These are phyloP conservation scores for Aspergillus sp. DNA, from an alignment of 2,329 filamentous ascomycete species.

Conservation along the genomic window DNA sequence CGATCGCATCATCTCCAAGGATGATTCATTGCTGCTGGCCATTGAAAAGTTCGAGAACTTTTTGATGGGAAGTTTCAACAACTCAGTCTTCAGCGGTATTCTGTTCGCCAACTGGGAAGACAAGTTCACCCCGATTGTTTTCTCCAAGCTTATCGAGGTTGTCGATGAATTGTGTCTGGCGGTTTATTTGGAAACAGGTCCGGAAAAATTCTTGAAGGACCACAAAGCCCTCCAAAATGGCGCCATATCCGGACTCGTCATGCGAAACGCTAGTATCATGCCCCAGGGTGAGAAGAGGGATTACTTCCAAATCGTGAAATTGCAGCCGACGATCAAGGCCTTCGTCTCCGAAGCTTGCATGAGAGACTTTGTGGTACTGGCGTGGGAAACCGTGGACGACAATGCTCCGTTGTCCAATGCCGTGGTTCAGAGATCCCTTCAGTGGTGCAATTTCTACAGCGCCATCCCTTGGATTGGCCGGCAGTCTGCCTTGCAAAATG, in stretches of 20 bases:
- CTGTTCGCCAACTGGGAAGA: constrained; percentile 45
- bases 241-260: constrained; percentile 39
- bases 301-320: constrained; percentile 44
- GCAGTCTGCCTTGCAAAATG: constrained; percentile 37
- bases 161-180: constrained; percentile 37
- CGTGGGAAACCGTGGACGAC: constrained; percentile 49
- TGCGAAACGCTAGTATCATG: constrained; percentile 44
- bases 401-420: constrained; percentile 40
- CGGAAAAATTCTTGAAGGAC: constrained; percentile 42
- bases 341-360: constrained; percentile 48
- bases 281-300: constrained; percentile 43
- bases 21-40: constrained; percentile 23
- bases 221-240: constrained; percentile 33
- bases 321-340: constrained; percentile 45
- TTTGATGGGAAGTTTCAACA: constrained; percentile 24
- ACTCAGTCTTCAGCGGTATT: constrained; percentile 38
- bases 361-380: constrained; percentile 43
- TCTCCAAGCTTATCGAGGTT: constrained; percentile 33
- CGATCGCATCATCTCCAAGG: constrained; percentile 18
- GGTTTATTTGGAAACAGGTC: constrained; percentile 44
- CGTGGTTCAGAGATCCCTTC: constrained; percentile 43
- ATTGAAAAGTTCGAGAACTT: constrained; percentile 32
- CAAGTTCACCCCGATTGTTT: constrained; percentile 28
- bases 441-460: constrained; percentile 51
- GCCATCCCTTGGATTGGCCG: constrained; percentile 46